Percentiles rank a stretch among this genome's conserved stretches.
Evolutionary conservation across 768 basidiomycete genomes (phyloP).

Genomic region (Hemileccinum impolitum): DNA sequence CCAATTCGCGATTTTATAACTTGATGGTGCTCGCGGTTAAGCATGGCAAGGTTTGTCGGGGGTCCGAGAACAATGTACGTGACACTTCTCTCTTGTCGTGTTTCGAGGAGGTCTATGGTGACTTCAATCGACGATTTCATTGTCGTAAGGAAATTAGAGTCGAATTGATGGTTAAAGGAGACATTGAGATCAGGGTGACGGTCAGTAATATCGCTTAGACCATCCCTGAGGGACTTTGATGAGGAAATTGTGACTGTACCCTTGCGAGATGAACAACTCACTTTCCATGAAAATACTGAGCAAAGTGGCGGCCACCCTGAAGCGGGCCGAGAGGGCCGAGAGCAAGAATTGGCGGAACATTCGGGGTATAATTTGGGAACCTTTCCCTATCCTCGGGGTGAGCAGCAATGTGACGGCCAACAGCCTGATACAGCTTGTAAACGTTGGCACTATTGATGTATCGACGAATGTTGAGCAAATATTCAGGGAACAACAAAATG

Average conservation of each 20-base stretch:
- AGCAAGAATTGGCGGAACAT: constrained; percentile 57
- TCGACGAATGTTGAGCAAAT: not conserved
- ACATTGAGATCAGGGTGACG: constrained; percentile 64
- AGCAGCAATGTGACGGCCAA: constrained; percentile 54
- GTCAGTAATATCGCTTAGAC: constrained; percentile 55
- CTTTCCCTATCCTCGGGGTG: constrained; percentile 50
- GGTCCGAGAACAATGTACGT: constrained; percentile 76
- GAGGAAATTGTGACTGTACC: constrained; percentile 1
- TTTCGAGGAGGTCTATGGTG: constrained; percentile 51
- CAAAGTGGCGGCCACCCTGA: constrained; percentile 66
- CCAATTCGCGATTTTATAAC: constrained; percentile 59
- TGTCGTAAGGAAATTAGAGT: constrained; percentile 47
- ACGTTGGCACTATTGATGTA: constrained; percentile 66
- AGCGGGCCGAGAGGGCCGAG: constrained; percentile 65
- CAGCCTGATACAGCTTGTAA: constrained; percentile 68
- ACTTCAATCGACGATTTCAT: constrained; percentile 50
- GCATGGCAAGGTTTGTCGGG: constrained; percentile 73
- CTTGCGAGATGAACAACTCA: constrained; percentile 23
- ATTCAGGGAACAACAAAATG: not conserved
- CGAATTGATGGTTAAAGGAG: constrained; percentile 17
- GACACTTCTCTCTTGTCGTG: constrained; percentile 48
- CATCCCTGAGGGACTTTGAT: constrained; percentile 49
- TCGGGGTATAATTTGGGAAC: constrained; percentile 60
- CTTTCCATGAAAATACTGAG: constrained; percentile 86
- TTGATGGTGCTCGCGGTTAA: constrained; percentile 53